phyloP scores from a whole-genome alignment of 805 yeast genomes.

The Candida adriatica region DNA sequence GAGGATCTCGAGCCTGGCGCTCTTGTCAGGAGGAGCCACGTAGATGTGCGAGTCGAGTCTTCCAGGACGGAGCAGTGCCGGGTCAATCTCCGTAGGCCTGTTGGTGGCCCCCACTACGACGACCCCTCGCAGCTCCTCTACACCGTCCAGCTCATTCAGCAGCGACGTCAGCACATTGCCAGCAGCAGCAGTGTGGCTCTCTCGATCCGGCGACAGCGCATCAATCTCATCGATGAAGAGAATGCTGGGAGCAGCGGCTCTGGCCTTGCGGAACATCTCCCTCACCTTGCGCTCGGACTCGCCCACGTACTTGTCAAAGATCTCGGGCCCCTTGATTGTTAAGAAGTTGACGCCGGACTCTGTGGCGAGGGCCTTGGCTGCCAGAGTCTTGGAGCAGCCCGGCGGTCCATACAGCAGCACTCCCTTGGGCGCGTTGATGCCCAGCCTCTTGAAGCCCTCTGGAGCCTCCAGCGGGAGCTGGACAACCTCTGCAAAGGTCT shows the following conservation, averaged over 20 bases:
- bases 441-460: constrained; percentile 67
- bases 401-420: constrained; percentile 95
- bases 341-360: constrained; percentile 91
- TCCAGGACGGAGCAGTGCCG: constrained; percentile 93
- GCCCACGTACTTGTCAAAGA: constrained; percentile 92
- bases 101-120: constrained; percentile 95
- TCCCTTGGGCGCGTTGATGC: constrained; percentile 90
- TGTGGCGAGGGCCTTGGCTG: constrained; percentile 93
- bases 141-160: constrained; percentile 94
- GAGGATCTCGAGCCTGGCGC: constrained; percentile 75
- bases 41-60: constrained; percentile 89
- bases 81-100: constrained; percentile 87
- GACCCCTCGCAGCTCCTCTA: constrained; percentile 90
- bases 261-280: constrained; percentile 86
- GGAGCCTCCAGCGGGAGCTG: constrained; percentile 84
- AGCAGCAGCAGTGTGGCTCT: constrained; percentile 56
- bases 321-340: constrained; percentile 96
- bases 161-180: constrained; percentile 86
- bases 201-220: constrained; percentile 75
- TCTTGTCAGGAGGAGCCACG: constrained; percentile 84
- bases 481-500: constrained; percentile 80
- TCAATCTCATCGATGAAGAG: constrained; percentile 96
- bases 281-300: constrained; percentile 92
- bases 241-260: constrained; percentile 92
- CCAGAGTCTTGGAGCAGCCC: constrained; percentile 92